Evolutionary conservation across 345 rosid species (phyloP), one percentile per base, ranked within the genome.

Genomic region (Murraya koenigii): DNA sequence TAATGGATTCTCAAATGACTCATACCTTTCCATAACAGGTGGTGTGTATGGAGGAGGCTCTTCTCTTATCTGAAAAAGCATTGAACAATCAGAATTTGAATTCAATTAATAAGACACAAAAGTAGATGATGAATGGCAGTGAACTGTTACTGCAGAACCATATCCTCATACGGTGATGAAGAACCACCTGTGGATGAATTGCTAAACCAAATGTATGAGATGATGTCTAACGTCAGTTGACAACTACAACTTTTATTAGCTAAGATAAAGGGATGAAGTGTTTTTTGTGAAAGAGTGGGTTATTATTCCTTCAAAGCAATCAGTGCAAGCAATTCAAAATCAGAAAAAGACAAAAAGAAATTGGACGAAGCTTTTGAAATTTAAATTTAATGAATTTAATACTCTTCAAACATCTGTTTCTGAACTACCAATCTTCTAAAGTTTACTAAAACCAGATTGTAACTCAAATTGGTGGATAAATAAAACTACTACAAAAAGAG

Each of bases 11-110:
- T 91, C 97, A 87, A 92, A 94, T 69, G 99, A 91, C 64, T 89
- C 89, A 1, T 84, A 78, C 47, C 85, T 81, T 69, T 86, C 89
- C 82, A 78, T 81, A 74, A 80, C 88, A 60, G 98, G 86, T 79
- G 94, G 86, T 67, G 90, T 76, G 76, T 94, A 96, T 17, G 97
- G 89, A 13, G 94, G 98, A 81, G 98, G 97, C 80, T 93, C 99
- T 89, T 93, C 99, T 79, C 94, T 88, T 33, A 90, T 92, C 98
- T 93, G 92, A 67, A 79, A 65, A 70, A 22, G 33, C 15, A 44
- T 54, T 19, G 13, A 75, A 33, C 8, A 52, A 65, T 75, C 64
- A 79, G 75, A 79, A 63, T 54, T 30, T 66, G 64, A 68, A 76
- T 23, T 35, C 41, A 65, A 5, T 30, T 71, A 30, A 49, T 72